Evolutionary conservation across 495 filamentous ascomycete species (phyloP).

Genomic region (Trichoderma asperelloides): DNA sequence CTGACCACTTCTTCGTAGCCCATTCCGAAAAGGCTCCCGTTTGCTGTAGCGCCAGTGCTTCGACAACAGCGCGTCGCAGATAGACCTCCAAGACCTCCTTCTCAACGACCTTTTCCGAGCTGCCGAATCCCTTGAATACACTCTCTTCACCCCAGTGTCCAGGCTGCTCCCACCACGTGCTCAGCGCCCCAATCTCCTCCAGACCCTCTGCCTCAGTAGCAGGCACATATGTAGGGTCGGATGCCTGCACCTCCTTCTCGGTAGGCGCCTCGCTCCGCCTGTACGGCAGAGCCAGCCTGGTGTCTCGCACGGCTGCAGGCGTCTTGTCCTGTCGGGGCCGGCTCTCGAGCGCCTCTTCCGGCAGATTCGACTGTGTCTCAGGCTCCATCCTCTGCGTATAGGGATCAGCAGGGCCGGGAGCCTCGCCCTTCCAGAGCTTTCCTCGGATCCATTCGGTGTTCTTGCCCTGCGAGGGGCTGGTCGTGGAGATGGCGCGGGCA

Average conservation of each 20-base stretch:
- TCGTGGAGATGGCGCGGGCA: conserved; percentile 10
- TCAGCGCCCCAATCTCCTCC: conserved; percentile 44
- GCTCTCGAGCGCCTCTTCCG: conserved; percentile 3
- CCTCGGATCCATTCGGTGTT: conserved; percentile 5
- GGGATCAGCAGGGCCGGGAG: conserved; percentile 1
- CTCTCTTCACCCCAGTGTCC: conserved; percentile 31
- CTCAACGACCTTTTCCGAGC: conserved; percentile 29
- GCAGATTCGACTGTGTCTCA: not conserved
- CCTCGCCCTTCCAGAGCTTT: conserved; percentile 6
- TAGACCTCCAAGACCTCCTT: conserved; percentile 30
- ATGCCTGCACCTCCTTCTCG: conserved; percentile 11
- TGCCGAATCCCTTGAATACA: conserved; percentile 32
- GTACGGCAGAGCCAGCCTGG: conserved; percentile 1
- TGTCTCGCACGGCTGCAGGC: conserved; percentile 1
- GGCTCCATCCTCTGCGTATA: conserved; percentile 6
- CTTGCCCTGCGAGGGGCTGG: not conserved
- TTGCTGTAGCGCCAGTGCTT: conserved; percentile 43
- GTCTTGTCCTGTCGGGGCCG: conserved; percentile 5
- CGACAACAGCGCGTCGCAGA: conserved; percentile 52
- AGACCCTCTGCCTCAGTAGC: conserved; percentile 51
- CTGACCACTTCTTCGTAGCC: conserved; percentile 11
- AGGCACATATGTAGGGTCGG: conserved; percentile 42
- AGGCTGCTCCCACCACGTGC: conserved; percentile 39
- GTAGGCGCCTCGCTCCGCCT: conserved; percentile 18
- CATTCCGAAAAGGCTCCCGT: conserved; percentile 18